phyloP scores from a whole-genome alignment of 495 filamentous ascomycete species.

The Cercophora newfieldiana region DNA sequence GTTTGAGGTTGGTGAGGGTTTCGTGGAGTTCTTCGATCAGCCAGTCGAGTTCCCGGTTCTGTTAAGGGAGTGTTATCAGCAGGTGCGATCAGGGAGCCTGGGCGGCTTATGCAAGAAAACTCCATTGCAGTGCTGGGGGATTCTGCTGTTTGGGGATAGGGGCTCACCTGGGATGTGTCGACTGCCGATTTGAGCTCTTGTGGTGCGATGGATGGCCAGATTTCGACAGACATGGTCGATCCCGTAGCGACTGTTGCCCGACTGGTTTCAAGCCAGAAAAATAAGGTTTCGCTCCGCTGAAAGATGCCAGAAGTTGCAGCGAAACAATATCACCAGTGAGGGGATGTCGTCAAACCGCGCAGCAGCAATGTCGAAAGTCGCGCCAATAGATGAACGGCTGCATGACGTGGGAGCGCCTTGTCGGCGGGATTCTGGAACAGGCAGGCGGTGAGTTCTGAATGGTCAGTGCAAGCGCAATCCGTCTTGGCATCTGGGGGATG shows the following conservation, averaged over 20 bases:
- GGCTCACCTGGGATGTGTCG: constrained; percentile 64
- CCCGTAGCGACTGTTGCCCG: too few relatives aligned
- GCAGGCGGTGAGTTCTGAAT: background rate
- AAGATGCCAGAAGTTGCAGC: constrained; percentile 29
- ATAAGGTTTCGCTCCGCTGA: constrained; percentile 15
- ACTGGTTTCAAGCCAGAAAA: too few relatives aligned
- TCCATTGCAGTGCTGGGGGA: constrained; percentile 19
- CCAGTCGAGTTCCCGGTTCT: constrained; percentile 84
- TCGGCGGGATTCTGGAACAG: background rate
- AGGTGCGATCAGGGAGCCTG: too few relatives aligned
- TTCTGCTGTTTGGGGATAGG: background rate
- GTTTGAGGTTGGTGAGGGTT: constrained; percentile 72
- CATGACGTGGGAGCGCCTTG: constrained; percentile 19
- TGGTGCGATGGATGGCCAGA: constrained; percentile 70
- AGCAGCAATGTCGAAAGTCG: background rate
- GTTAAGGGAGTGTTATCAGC: constrained; percentile 49
- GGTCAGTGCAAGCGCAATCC: background rate
- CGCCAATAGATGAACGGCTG: background rate
- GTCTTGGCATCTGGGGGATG: background rate
- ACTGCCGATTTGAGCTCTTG: constrained; percentile 65
- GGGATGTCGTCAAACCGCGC: background rate
- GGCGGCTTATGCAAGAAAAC: constrained; percentile 39
- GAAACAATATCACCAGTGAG: background rate
- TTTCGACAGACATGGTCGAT: constrained; percentile 68
- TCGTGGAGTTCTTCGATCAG: constrained; percentile 76